Evolutionary conservation across 345 rosid genomes (phyloP), one percentile per base, ranked within the genome.

Genomic region (Salix koriyanagi): DNA sequence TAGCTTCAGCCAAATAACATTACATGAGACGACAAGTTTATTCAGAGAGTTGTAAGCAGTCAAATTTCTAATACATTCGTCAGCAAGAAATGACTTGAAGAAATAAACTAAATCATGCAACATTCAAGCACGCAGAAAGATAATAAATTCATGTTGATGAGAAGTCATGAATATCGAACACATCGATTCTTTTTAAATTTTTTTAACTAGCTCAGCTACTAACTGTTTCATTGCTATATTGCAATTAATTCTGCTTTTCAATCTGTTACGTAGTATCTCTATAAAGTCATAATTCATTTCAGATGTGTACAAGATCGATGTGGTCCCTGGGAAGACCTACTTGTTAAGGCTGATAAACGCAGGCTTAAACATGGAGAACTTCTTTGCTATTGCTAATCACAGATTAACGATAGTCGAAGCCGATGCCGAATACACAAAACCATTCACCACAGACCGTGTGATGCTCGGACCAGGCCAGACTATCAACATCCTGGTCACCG

Each of bases 381-480:
- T 94, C 85, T 94, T 94, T 72, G 83, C 91, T 65, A 86, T 94
- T 61, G 98, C 97, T 42, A 84, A 88, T 77, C 98, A 94, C 94
- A 90, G 67, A 48, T 54, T 94, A 75, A 90, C 89, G 41, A 83
- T 94, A 18, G 94, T 94, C 44, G 98, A 94, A 85, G 94, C 88
- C 9, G 97, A 94, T 82, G 94, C 90, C 14, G 92, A 88, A 72
- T 94, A 92, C 91, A 90, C 93, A 14, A 89, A 94, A 82, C 91
- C 93, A 26, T 92, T 87, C 81, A 66, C 84, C 56, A 89, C 93
- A 3, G 88, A 86, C 73, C 86, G 79, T 1, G 91, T 94, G 78
- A 94, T 94, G 98, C 86, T 94, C 19, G 97, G 90, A 70, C 97
- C 97, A 2, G 98, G 97, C 41, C 98, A 94, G 86, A 94, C 98